Evolutionary conservation across 495 filamentous ascomycete genomes (phyloP).

Genomic region (Xylaria scruposa): DNA sequence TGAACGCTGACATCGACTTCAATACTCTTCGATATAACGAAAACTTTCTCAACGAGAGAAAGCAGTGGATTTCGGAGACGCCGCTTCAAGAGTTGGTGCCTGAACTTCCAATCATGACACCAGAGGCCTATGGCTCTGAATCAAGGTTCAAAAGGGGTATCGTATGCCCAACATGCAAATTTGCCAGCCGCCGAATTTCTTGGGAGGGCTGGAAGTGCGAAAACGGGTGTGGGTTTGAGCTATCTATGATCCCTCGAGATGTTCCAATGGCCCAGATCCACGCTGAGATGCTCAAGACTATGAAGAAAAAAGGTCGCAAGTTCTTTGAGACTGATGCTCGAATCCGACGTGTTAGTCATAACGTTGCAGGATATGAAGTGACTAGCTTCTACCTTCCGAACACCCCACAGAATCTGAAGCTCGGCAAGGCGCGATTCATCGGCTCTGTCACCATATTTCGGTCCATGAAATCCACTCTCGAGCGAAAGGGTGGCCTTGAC

Average conservation of each 20-base stretch:
- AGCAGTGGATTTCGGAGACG: conserved; percentile 18
- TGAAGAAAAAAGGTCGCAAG: neutral
- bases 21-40: conserved; percentile 60
- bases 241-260: conserved; percentile 47
- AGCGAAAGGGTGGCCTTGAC: conserved; percentile 62
- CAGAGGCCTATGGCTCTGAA: conserved; percentile 44
- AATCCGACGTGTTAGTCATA: conserved; percentile 1
- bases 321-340: conserved; percentile 1
- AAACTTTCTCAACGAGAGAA: conserved; percentile 61
- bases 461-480: conserved; percentile 59
- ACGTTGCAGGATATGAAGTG: conserved; percentile 35
- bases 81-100: conserved; percentile 50
- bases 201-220: conserved; percentile 74
- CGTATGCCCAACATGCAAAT: conserved; percentile 72
- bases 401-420: neutral
- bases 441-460: conserved; percentile 71
- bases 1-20: conserved; percentile 32
- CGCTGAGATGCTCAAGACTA: neutral
- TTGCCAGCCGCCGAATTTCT: conserved; percentile 65
- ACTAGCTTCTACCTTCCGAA: conserved; percentile 47
- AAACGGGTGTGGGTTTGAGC: conserved; percentile 57
- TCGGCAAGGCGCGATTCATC: conserved; percentile 28
- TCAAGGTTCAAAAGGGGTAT: conserved; percentile 59
- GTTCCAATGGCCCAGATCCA: conserved; percentile 33
- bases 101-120: conserved; percentile 27